Evolutionary conservation across 2,329 filamentous ascomycete species (phyloP).

Genomic region (Alternaria sp.): DNA sequence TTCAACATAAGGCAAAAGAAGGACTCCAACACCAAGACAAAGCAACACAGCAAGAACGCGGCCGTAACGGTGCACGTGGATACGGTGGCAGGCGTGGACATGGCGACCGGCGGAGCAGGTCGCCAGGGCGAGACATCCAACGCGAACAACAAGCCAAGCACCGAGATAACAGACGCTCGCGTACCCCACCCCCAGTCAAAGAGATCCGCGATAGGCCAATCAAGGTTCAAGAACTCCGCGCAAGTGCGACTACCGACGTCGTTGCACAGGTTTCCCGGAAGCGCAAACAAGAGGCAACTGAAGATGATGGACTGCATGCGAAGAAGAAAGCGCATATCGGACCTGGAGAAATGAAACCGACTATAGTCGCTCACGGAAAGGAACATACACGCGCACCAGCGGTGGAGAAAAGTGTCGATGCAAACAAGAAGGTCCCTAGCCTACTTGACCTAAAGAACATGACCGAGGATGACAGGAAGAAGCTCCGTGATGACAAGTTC

Average conservation of each 20-base stretch:
- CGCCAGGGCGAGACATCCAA: background rate
- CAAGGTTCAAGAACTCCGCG: background rate
- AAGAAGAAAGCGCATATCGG: background rate
- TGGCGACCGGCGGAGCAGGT: background rate
- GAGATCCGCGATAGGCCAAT: background rate
- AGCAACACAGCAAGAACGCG: background rate
- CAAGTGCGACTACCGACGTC: background rate
- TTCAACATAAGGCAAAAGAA: background rate
- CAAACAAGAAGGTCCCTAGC: background rate
- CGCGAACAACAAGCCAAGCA: background rate
- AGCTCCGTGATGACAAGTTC: background rate
- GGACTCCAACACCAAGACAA: background rate
- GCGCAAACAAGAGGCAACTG: background rate
- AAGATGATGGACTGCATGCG: background rate
- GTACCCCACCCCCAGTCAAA: background rate
- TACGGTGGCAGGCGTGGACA: background rate
- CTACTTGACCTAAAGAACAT: background rate
- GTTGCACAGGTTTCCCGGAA: background rate
- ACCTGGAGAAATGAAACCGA: background rate
- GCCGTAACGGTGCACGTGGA: background rate
- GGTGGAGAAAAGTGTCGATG: background rate
- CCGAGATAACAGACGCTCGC: background rate
- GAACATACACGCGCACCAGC: background rate
- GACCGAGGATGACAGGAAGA: constrained; percentile 2
- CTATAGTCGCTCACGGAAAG: background rate